Evolutionary conservation across 768 basidiomycete species (phyloP).

Genomic region (Boletus tomentosulus): DNA sequence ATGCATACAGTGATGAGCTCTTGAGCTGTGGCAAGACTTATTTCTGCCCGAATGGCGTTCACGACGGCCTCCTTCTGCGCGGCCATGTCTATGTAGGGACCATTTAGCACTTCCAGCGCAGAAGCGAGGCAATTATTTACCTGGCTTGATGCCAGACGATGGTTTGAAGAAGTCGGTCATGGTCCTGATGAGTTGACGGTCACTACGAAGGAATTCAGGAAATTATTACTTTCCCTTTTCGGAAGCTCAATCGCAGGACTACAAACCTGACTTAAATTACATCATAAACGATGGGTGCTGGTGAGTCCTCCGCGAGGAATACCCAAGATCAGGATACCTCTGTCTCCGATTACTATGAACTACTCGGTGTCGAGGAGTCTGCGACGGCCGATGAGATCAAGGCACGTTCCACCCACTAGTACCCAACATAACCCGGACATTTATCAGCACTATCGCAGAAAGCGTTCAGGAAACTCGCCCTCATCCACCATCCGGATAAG

Average conservation of each 20-base stretch:
- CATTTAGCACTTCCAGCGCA: background rate
- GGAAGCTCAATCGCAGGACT: conserved; percentile 1
- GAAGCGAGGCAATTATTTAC: conserved; percentile 5
- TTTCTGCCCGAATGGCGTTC: conserved; percentile 62
- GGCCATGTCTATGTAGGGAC: conserved; percentile 29
- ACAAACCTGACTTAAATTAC: background rate
- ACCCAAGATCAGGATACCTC: conserved; percentile 22
- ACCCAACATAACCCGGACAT: background rate
- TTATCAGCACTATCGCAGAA: conserved; percentile 40
- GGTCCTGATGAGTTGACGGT: background rate
- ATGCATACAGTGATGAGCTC: conserved; percentile 67
- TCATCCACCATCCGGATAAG: conserved; percentile 86
- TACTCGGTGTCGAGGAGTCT: conserved; percentile 76
- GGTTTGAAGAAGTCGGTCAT: conserved; percentile 57
- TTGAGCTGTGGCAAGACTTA: conserved; percentile 72
- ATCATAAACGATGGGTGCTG: conserved; percentile 54
- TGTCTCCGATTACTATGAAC: conserved; percentile 70
- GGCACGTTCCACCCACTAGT: conserved; percentile 37
- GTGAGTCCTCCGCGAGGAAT: conserved; percentile 52
- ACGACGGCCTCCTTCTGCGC: conserved; percentile 46
- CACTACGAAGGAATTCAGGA: background rate
- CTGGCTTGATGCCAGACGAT: conserved; percentile 29
- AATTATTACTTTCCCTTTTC: conserved; percentile 8
- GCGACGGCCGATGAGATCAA: conserved; percentile 89
- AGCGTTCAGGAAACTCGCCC: conserved; percentile 80